Conservation (phyloP, 2,329 filamentous ascomycete species). For the Aspergillus sp. region DNA sequence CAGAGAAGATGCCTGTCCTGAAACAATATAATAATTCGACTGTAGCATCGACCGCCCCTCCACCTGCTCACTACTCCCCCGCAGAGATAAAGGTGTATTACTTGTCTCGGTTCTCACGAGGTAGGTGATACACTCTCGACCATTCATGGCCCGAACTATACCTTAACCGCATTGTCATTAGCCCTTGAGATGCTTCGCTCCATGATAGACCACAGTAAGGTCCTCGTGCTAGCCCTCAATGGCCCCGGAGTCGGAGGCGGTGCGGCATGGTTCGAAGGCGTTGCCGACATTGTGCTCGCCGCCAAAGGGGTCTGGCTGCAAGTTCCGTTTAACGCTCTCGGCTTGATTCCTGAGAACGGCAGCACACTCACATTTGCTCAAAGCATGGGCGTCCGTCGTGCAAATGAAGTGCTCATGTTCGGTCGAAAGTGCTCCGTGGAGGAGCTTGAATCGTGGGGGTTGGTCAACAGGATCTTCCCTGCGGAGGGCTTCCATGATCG, state of each 20-base stretch:
- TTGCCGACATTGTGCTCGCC: constrained; percentile 50
- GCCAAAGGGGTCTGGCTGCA: constrained; percentile 46
- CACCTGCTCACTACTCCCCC: not conserved
- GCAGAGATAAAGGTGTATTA: not conserved
- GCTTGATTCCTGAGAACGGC: constrained; percentile 50
- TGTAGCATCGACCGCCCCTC: not conserved
- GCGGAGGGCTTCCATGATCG: constrained; percentile 40
- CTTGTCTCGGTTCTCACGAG: not conserved
- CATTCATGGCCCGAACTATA: not conserved
- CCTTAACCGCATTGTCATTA: not conserved
- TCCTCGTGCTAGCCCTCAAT: constrained; percentile 52
- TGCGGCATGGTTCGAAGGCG: constrained; percentile 50
- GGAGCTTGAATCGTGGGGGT: constrained; percentile 43
- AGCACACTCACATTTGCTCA: constrained; percentile 47
- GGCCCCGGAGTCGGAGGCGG: constrained; percentile 51
- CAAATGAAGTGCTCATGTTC: constrained; percentile 55
- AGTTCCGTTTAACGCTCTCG: constrained; percentile 49
- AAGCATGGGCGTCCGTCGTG: constrained; percentile 49
- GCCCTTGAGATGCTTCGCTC: constrained; percentile 35
- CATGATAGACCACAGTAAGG: constrained; percentile 51
- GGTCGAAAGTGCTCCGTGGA: constrained; percentile 44
- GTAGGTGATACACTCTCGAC: not conserved
- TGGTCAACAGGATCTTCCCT: constrained; percentile 48
- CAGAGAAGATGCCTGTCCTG: not conserved
- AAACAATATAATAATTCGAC: not conserved